Conservation (phyloP, 371 early-diverging fungal genomes). For the Chytridium lagenaria region DNA sequence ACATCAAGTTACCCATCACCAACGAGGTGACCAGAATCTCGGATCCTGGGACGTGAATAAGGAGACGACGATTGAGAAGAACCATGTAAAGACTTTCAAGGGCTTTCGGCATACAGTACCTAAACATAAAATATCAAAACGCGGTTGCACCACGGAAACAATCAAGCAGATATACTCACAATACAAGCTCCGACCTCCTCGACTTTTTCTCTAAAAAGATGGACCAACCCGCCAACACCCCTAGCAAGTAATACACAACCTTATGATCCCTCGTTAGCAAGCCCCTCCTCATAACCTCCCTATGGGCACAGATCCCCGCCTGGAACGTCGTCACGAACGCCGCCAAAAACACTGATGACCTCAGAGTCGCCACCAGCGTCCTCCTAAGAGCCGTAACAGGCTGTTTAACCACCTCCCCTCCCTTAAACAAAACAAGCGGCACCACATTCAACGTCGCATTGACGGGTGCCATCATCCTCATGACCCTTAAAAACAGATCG, state of each 20-base stretch:
- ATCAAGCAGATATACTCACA: slow-evolving; percentile 23
- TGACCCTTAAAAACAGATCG: slow-evolving; percentile 39
- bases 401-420: slow-evolving; percentile 61
- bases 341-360: slow-evolving; percentile 68
- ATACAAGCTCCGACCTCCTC: slow-evolving; percentile 51
- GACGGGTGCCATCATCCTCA: slow-evolving; percentile 40
- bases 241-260: slow-evolving; percentile 66
- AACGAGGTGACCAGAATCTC: slow-evolving; percentile 41
- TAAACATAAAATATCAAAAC: slow-evolving; percentile 34
- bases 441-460: slow-evolving; percentile 77
- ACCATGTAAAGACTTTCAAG: slow-evolving; percentile 46
- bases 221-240: slow-evolving; percentile 59
- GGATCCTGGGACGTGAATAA: slow-evolving; percentile 44
- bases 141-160: slow-evolving; percentile 38
- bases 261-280: slow-evolving; percentile 57
- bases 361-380: slow-evolving; percentile 48
- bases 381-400: slow-evolving; percentile 44
- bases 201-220: slow-evolving; percentile 75
- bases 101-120: slow-evolving; percentile 59
- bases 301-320: slow-evolving; percentile 66
- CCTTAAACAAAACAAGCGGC: slow-evolving; percentile 67
- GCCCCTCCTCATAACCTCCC: slow-evolving; percentile 55
- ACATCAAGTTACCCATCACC: slow-evolving; percentile 34
- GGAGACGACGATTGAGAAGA: slow-evolving; percentile 38
- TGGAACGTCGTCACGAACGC: slow-evolving; percentile 66